phyloP scores from a whole-genome alignment of 169 alveolate species.

The Plasmodium vivax region DNA sequence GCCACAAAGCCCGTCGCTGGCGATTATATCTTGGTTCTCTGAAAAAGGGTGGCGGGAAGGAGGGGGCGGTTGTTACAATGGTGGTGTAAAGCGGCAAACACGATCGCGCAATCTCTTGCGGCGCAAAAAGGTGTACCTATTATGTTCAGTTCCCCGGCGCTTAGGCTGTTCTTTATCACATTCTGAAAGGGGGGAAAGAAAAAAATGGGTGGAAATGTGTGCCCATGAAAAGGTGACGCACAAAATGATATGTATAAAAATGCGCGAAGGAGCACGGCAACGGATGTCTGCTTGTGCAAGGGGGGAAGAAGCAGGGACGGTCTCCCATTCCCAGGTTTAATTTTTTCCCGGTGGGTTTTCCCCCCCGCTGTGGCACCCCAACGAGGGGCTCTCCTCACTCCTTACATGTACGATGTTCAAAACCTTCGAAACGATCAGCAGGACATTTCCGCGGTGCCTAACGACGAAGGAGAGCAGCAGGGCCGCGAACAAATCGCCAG shows the following conservation, averaged over 20 bases:
- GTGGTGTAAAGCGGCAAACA: not conserved
- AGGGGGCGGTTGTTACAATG: not conserved
- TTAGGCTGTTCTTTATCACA: conserved; percentile 35
- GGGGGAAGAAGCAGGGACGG: not conserved
- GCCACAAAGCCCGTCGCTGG: conserved; percentile 38
- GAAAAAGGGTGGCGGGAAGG: not conserved
- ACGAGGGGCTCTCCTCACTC: not conserved
- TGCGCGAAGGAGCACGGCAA: not conserved
- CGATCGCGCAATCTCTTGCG: not conserved
- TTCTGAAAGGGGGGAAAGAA: conserved; percentile 21
- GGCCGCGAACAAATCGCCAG: conserved; percentile 56
- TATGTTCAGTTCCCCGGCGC: conserved; percentile 33
- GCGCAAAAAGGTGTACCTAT: conserved; percentile 40
- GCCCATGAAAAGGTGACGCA: not conserved
- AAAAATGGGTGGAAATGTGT: not conserved
- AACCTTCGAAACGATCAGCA: conserved; percentile 40
- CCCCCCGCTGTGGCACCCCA: not conserved
- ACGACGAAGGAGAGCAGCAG: conserved; percentile 42
- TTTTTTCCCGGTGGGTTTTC: not conserved
- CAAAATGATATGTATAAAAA: too few relatives aligned
- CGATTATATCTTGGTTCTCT: conserved; percentile 75
- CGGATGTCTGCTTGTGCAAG: not conserved
- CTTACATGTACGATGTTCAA: conserved; percentile 60
- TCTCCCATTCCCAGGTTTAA: not conserved
- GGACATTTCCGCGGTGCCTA: conserved; percentile 44